These are phyloP conservation scores for Acer campestre DNA, from an alignment of 345 rosid genomes.

Conservation along the genomic window DNA sequence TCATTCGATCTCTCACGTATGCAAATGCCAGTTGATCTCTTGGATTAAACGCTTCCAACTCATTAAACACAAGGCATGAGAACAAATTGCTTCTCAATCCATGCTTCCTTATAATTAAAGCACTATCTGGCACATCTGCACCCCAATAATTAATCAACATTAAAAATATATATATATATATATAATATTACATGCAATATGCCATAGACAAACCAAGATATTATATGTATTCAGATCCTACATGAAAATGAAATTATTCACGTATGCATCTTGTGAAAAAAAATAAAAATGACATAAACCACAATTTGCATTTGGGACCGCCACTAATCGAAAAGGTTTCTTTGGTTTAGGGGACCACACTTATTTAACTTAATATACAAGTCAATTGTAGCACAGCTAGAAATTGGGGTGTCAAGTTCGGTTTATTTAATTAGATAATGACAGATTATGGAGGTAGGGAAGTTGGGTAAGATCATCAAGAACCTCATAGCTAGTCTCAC, in stretches of 20 bases:
- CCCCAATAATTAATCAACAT: not conserved
- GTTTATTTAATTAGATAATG: not conserved
- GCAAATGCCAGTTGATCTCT: conserved; percentile 87
- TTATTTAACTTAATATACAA: not conserved
- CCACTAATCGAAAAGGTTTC: not conserved
- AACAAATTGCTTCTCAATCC: conserved; percentile 58
- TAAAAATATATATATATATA: no score
- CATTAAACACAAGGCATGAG: conserved; percentile 84
- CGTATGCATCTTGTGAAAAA: not conserved
- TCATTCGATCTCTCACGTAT: conserved; percentile 64
- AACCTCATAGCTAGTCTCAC: not conserved
- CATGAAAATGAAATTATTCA: not conserved
- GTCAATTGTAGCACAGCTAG: not conserved
- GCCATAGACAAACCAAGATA: not conserved
- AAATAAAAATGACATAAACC: no score
- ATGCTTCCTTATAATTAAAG: conserved; percentile 70
- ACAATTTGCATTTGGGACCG: not conserved
- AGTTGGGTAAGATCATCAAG: not conserved
- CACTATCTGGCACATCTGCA: conserved; percentile 86
- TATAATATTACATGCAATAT: not conserved
- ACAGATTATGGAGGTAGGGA: not conserved
- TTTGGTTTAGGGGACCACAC: not conserved
- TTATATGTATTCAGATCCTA: not conserved
- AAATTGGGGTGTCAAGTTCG: not conserved
- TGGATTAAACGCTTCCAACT: conserved; percentile 79